phyloP scores from a whole-genome alignment of 495 filamentous ascomycete species.

The Pyrenula aspistea region DNA sequence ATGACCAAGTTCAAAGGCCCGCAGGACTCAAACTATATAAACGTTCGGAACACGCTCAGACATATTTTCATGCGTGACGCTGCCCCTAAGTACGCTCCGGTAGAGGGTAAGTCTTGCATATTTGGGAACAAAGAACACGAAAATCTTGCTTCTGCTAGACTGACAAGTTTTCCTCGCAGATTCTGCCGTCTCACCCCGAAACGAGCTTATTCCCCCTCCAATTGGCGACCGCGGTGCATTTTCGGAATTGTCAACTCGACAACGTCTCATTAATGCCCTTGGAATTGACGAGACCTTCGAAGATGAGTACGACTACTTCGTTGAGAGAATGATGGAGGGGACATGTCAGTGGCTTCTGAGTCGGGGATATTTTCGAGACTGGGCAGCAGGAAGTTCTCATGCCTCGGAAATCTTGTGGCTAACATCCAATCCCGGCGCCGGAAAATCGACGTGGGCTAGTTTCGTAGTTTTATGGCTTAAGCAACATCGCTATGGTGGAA shows the following conservation, averaged over 20 bases:
- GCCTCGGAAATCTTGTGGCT: neutral
- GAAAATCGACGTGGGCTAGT: neutral
- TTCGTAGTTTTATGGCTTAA: neutral
- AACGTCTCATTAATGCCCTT: slow-evolving; percentile 12
- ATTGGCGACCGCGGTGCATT: slow-evolving; percentile 3
- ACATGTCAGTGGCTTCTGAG: slow-evolving; percentile 18
- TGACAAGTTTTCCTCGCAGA: no score
- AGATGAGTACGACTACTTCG: slow-evolving; percentile 23
- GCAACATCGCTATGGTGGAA: slow-evolving; percentile 6
- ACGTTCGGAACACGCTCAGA: no score
- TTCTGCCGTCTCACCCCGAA: no score
- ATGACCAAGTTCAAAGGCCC: slow-evolving; percentile 33
- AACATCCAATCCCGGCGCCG: neutral
- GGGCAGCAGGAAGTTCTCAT: neutral
- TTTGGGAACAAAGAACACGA: no score
- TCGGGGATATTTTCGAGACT: neutral
- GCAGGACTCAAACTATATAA: slow-evolving; percentile 26
- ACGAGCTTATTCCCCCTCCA: slow-evolving; percentile 22
- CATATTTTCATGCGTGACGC: no score
- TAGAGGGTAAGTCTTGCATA: no score
- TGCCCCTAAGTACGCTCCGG: no score
- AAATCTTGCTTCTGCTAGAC: no score
- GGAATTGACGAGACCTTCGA: slow-evolving; percentile 7
- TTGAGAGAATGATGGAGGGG: slow-evolving; percentile 20
- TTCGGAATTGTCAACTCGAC: slow-evolving; percentile 10